Evolutionary conservation across 768 basidiomycete species (phyloP), one percentile per base, ranked within the genome.

Genomic region (Leccinum disarticulatum): DNA sequence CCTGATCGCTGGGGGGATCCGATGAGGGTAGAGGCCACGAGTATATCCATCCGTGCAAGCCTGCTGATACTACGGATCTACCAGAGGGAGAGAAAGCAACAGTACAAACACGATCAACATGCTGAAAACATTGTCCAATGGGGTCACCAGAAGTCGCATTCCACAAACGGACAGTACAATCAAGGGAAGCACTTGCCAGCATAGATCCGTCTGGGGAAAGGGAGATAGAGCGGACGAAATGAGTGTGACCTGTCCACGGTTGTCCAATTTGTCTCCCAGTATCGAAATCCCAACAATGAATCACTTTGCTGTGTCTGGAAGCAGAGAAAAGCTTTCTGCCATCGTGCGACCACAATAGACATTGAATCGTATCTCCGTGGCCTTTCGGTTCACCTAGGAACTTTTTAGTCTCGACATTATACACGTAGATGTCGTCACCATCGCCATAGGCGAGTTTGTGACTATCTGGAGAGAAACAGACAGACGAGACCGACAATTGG

Each of bases 171-270:
- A 64, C 30, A 2, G 62, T 60, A 2, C 10, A 2, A 52, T 64
- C 62, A 2, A 1, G 1, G 4, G 64, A 64, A 1, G 49, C 54
- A 2, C 62, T 64, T 0, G 59, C 64, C 4, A 64, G 62, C 27
- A 43, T 46, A 2, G 27, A 55, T 22, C 64, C 58, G n/a, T 57
- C 48, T 14, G 60, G 55, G 1, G 61, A 57, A 7, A 60, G 58
- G 3, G 56, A 22, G 10, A 61, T 19, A 0, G 48, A 54, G 9
- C 0, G 0, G n/a, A 66, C 25, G 0, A 0, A 0, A 9, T 59
- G 27, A 0, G 67, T 56, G 36, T 74, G 66, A 17, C 68, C 33
- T 58, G 3, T 14, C 66, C 66, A 63, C 0, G 54, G 59, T 1
- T 19, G 19, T 56, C 56, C 60, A 4, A 68, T 28, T 14, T 10